Conservation (phyloP, 2,329 filamentous ascomycete genomes). For the Periconia macrospinosa region DNA sequence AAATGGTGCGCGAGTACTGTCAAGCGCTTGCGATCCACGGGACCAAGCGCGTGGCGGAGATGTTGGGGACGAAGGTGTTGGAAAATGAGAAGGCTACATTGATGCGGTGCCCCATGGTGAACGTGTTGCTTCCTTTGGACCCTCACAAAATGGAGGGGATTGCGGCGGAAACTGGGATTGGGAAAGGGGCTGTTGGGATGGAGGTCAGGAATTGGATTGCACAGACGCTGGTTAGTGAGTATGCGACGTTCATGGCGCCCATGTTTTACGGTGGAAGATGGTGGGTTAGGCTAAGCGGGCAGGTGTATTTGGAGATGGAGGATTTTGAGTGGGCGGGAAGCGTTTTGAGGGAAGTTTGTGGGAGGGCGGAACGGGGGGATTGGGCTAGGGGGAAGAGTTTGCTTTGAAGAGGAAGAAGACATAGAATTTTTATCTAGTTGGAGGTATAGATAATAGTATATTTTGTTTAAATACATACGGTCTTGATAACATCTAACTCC, state of each 20-base stretch:
- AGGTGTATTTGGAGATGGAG: constrained; percentile 77
- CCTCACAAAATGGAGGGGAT: constrained; percentile 33
- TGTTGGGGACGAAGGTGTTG: constrained; percentile 71
- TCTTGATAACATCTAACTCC: too few relatives aligned
- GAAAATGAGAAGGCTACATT: constrained; percentile 66
- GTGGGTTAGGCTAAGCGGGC: constrained; percentile 76
- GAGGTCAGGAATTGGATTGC: constrained; percentile 47
- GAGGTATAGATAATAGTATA: neutral
- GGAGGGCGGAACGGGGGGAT: constrained; percentile 53
- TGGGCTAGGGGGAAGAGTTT: constrained; percentile 19
- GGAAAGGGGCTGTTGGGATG: constrained; percentile 19
- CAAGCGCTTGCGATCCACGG: constrained; percentile 65
- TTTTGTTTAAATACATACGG: too few relatives aligned
- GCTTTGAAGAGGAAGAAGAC: constrained; percentile 1
- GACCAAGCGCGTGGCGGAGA: constrained; percentile 61
- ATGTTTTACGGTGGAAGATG: constrained; percentile 63
- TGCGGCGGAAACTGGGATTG: constrained; percentile 18
- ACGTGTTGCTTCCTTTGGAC: constrained; percentile 70
- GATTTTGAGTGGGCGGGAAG: constrained; percentile 75
- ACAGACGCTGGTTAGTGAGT: constrained; percentile 53
- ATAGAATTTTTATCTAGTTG: too few relatives aligned
- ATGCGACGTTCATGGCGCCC: constrained; percentile 72
- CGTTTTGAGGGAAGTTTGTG: constrained; percentile 61
- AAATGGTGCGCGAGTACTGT: constrained; percentile 66
- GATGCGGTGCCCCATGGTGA: constrained; percentile 69